phyloP scores from a whole-genome alignment of 345 rosid species.

The Anacardium occidentale region DNA sequence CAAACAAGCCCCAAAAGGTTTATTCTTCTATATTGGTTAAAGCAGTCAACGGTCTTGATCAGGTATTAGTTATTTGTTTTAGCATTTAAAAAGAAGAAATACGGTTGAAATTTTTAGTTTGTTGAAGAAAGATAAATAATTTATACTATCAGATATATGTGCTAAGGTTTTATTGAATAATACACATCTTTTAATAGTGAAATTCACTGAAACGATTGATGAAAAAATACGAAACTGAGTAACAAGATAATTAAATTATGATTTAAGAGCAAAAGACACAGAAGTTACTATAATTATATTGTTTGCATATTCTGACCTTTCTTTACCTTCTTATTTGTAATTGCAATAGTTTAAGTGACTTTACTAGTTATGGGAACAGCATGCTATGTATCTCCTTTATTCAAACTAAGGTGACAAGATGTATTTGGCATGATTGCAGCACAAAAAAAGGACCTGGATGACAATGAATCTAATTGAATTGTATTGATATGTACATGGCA shows the following conservation, averaged over 20 bases:
- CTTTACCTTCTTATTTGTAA: neutral
- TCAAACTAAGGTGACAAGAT: too few relatives aligned
- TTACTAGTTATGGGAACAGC: neutral
- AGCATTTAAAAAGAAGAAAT: neutral
- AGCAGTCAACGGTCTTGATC: slow-evolving; percentile 72
- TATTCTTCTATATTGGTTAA: slow-evolving; percentile 85
- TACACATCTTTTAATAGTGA: neutral
- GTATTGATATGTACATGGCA: too few relatives aligned
- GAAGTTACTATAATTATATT: neutral
- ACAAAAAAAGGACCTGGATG: too few relatives aligned
- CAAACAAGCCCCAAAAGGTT: slow-evolving; percentile 42
- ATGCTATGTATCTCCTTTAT: neutral
- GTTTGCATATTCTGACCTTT: neutral
- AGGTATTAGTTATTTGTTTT: slow-evolving; percentile 43
- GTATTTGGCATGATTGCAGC: too few relatives aligned
- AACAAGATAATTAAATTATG: neutral
- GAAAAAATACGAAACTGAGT: neutral
- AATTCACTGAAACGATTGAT: neutral
- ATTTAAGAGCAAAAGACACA: neutral
- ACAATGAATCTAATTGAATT: too few relatives aligned
- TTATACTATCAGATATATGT: neutral
- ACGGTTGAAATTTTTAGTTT: neutral
- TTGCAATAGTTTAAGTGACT: neutral
- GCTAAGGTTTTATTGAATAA: neutral
- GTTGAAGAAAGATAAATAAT: neutral